A percentile compares a stretch with the other conserved stretches of the same genome.
These are phyloP conservation scores for Celoporthe dispersa DNA, from an alignment of 2,329 filamentous ascomycete genomes.

Conservation along the genomic window DNA sequence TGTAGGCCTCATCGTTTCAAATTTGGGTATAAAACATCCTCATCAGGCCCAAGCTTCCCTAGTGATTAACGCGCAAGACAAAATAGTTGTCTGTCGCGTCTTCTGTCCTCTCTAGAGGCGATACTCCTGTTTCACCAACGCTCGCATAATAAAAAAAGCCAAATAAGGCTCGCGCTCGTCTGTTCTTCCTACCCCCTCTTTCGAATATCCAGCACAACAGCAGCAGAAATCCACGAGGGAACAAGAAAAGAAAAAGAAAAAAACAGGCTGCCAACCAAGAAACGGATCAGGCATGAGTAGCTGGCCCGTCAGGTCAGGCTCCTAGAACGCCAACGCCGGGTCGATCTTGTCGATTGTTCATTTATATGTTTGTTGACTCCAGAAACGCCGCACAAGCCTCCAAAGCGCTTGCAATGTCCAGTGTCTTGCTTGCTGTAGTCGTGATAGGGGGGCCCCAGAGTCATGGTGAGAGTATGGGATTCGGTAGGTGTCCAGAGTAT, in stretches of 20 bases:
- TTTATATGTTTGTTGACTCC: slow-evolving; percentile 12
- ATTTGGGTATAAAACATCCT: neutral
- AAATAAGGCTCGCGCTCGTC: slow-evolving; percentile 2
- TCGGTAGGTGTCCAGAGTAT: slow-evolving; percentile 13
- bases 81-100: neutral
- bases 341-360: slow-evolving; percentile 14
- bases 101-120: neutral
- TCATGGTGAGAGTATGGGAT: neutral
- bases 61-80: neutral
- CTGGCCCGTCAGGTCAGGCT: neutral
- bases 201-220: neutral
- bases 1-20: neutral
- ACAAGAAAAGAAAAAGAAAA: neutral
- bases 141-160: neutral
- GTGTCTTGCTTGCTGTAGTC: neutral
- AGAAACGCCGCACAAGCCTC: slow-evolving; percentile 12
- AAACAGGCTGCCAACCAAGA: neutral
- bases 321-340: slow-evolving; percentile 7
- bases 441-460: neutral
- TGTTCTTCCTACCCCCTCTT: neutral
- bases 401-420: neutral
- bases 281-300: neutral
- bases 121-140: neutral
- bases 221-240: neutral
- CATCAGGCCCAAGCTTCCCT: neutral